Evolutionary conservation across 768 basidiomycete species (phyloP).

Genomic region (Crucibulum laeve): DNA sequence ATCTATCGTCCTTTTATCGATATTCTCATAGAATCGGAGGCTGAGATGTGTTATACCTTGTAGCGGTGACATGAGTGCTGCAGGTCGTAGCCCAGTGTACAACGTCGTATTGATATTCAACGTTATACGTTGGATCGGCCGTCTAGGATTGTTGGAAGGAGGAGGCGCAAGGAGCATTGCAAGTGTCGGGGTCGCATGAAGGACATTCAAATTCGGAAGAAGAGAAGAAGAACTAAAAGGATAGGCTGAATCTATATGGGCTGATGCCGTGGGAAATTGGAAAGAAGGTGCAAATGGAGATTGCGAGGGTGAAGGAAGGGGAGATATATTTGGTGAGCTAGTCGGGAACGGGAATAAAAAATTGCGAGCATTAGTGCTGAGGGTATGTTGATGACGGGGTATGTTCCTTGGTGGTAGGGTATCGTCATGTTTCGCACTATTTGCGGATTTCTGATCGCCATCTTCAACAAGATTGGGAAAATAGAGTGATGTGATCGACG

Average conservation of each 20-base stretch:
- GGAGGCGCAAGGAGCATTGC: constrained; percentile 8
- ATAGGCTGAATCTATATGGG: constrained; percentile 9
- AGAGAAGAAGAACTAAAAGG: constrained; percentile 28
- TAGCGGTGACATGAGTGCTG: constrained; percentile 30
- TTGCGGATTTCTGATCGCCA: constrained; percentile 6
- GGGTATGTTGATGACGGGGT: not conserved
- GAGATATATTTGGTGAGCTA: not conserved
- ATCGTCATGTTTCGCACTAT: not conserved
- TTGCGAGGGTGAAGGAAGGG: not conserved
- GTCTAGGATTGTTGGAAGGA: constrained; percentile 2
- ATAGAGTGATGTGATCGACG: constrained; percentile 31
- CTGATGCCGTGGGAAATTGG: not conserved
- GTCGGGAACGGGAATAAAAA: not conserved
- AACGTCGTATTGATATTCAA: constrained; percentile 40
- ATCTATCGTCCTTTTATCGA: constrained; percentile 41
- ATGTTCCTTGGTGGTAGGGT: not conserved
- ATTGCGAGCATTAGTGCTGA: not conserved
- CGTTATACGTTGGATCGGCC: constrained; percentile 28
- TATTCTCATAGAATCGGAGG: constrained; percentile 30
- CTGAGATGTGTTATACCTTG: constrained; percentile 26
- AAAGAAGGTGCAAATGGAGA: constrained; percentile 5
- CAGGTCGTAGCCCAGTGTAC: constrained; percentile 40
- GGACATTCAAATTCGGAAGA: constrained; percentile 32
- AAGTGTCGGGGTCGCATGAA: constrained; percentile 26
- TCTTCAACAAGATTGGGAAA: constrained; percentile 34